Conservation (phyloP, 2,329 filamentous ascomycete genomes). For the Aspergillus quadrilineatus region DNA sequence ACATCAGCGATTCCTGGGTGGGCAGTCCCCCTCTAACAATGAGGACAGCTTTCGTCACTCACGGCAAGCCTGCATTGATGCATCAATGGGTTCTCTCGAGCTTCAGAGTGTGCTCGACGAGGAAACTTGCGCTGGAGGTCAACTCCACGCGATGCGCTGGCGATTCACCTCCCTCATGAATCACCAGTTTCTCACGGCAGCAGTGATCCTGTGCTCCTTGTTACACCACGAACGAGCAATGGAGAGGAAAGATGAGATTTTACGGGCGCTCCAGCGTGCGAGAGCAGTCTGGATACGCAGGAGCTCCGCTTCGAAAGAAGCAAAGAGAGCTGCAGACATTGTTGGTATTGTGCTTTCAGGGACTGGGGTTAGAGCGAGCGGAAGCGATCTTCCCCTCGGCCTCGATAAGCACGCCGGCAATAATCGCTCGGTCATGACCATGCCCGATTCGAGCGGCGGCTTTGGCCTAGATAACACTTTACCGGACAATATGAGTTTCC, state of each 20-base stretch:
- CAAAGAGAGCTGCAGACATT: slow-evolving; percentile 17
- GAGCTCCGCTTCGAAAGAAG: slow-evolving; percentile 19
- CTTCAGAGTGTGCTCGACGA: slow-evolving; percentile 51
- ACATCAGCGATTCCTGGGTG: slow-evolving; percentile 20
- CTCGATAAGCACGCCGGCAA: too few relatives aligned
- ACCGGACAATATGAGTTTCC: too few relatives aligned
- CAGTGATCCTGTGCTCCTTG: slow-evolving; percentile 54
- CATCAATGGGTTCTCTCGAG: slow-evolving; percentile 48
- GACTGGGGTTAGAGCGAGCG: too few relatives aligned
- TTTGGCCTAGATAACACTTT: too few relatives aligned
- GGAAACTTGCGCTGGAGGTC: slow-evolving; percentile 53
- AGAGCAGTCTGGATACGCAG: slow-evolving; percentile 21
- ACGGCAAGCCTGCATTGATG: slow-evolving; percentile 46
- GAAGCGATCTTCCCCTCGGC: too few relatives aligned
- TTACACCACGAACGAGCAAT: slow-evolving; percentile 11
- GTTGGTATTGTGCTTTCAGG: background rate
- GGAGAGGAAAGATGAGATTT: slow-evolving; percentile 19
- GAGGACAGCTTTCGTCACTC: slow-evolving; percentile 35
- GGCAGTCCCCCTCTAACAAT: background rate
- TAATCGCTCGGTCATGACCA: too few relatives aligned
- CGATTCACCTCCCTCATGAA: slow-evolving; percentile 57
- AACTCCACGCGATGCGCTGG: slow-evolving; percentile 55
- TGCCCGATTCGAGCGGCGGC: too few relatives aligned
- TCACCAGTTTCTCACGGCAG: slow-evolving; percentile 61
- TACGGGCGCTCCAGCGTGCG: slow-evolving; percentile 11